Evolutionary conservation across 164 flowering plant genomes (phyloP).

Genomic region (Annona cherimola): DNA sequence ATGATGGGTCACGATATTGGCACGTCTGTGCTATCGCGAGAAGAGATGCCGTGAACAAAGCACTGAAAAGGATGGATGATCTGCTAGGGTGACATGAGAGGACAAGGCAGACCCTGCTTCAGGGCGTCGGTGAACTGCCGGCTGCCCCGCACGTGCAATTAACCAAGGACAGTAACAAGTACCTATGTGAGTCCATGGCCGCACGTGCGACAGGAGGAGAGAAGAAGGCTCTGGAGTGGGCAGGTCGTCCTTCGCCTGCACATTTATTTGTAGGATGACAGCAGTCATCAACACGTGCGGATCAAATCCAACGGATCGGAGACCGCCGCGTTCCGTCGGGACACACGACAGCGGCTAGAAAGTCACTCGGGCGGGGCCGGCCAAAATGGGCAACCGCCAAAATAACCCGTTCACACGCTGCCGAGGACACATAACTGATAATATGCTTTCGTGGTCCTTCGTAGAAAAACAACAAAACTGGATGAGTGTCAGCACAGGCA

Average conservation of each 20-base stretch:
- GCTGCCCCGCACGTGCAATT: background rate
- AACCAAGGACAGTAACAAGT: background rate
- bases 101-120: background rate
- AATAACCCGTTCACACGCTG: too few species aligned
- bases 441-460: too few species aligned
- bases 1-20: too few species aligned
- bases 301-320: background rate
- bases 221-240: background rate
- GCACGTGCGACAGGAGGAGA: background rate
- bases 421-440: too few species aligned
- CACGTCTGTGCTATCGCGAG: too few species aligned
- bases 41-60: too few species aligned
- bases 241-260: background rate
- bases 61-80: background rate
- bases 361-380: too few species aligned
- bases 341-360: background rate
- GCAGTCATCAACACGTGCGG: background rate
- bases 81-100: background rate
- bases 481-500: too few species aligned
- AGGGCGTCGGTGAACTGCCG: background rate
- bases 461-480: too few species aligned
- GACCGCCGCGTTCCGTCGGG: background rate
- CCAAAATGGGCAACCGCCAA: too few species aligned
- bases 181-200: background rate
- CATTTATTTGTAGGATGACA: background rate